These are phyloP conservation scores for Phalaenopsis equestris DNA, from an alignment of 106 monocot species.

Conservation along the genomic window DNA sequence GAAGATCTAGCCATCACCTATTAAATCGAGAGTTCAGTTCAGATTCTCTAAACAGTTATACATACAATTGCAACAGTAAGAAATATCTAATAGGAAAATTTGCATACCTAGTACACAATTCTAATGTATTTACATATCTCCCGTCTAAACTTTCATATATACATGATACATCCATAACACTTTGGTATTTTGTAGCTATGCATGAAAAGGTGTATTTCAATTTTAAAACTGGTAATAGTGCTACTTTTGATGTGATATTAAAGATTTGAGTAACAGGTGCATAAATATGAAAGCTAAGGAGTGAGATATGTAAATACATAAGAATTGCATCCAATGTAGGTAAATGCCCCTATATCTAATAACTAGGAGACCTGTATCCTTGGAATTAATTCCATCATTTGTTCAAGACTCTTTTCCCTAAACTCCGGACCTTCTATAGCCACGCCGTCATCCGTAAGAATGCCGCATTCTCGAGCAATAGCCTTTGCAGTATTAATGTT, in stretches of 20 bases:
- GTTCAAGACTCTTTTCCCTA: slow-evolving; percentile 29
- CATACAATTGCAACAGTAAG: not conserved
- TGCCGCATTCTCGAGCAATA: slow-evolving; percentile 41
- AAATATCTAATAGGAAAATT: not conserved
- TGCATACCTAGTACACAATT: no score
- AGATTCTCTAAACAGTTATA: not conserved
- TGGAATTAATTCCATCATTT: slow-evolving; percentile 35
- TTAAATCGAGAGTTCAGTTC: slow-evolving; percentile 1
- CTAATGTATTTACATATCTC: no score
- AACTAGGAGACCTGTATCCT: slow-evolving; percentile 24
- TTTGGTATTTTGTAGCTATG: no score
- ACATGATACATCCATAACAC: no score
- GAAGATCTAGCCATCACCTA: slow-evolving; percentile 58
- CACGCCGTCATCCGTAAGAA: slow-evolving; percentile 33
- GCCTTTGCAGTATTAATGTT: slow-evolving; percentile 42
- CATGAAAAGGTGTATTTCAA: no score
- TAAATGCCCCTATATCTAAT: not conserved
- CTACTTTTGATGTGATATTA: no score
- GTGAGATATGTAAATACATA: no score
- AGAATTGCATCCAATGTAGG: no score
- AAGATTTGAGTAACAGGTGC: no score
- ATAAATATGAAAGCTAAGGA: no score
- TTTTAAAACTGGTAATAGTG: no score
- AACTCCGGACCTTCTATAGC: slow-evolving; percentile 44
- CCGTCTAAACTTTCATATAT: no score